Conservation (phyloP, 768 basidiomycete species). For the Auriscalpium microsporum region DNA sequence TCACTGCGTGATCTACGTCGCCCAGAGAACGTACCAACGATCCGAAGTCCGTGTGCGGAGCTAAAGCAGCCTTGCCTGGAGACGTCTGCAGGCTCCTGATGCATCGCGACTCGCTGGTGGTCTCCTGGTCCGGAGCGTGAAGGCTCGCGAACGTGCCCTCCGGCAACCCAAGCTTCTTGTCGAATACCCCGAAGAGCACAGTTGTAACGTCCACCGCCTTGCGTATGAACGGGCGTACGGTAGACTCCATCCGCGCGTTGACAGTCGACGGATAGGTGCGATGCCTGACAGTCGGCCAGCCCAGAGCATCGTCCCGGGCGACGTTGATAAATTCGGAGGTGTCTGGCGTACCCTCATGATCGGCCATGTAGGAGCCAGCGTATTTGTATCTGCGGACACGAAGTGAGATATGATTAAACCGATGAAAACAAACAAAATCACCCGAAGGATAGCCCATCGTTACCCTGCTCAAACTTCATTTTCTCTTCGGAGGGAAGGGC, state of each 20-base stretch:
- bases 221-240: slow-evolving; percentile 15
- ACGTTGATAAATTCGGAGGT: slow-evolving; percentile 26
- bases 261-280: slow-evolving; percentile 22
- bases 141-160: slow-evolving; percentile 18
- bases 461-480: slow-evolving; percentile 33
- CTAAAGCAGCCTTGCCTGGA: background rate
- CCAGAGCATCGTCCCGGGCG: slow-evolving; percentile 26
- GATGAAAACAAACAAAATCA: background rate
- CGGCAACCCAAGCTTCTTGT: slow-evolving; percentile 12
- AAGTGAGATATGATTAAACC: no score
- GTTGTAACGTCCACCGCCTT: slow-evolving; percentile 18
- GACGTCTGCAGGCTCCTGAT: slow-evolving; percentile 12
- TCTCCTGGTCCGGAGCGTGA: slow-evolving; percentile 21
- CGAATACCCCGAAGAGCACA: slow-evolving; percentile 17
- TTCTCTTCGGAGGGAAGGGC: slow-evolving; percentile 32
- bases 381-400: slow-evolving; percentile 19
- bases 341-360: slow-evolving; percentile 23
- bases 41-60: slow-evolving; percentile 11
- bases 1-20: background rate
- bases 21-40: slow-evolving; percentile 28
- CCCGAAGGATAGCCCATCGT: slow-evolving; percentile 30
- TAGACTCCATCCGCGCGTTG: slow-evolving; percentile 15
- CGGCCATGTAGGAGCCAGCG: slow-evolving; percentile 22
- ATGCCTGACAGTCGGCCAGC: slow-evolving; percentile 18
- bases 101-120: slow-evolving; percentile 18